phyloP scores from a whole-genome alignment of 139 green algal genomes.

The Coelastrella sp. region DNA sequence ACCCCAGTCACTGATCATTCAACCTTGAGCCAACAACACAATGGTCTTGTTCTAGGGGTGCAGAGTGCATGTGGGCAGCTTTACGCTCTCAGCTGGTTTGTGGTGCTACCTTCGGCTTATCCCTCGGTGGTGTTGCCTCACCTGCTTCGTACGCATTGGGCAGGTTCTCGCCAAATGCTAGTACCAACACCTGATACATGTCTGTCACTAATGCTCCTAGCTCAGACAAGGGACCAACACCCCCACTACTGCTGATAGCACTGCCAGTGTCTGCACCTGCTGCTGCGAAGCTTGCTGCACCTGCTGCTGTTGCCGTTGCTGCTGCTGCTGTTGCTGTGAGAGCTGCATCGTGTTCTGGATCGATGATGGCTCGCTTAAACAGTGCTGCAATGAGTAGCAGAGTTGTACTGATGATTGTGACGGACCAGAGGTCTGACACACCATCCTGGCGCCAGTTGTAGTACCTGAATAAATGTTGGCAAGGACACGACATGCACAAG shows the following conservation, averaged over 20 bases:
- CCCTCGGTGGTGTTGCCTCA: not conserved
- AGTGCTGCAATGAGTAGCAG: conserved; percentile 12
- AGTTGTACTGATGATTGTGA: not conserved
- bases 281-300: not conserved
- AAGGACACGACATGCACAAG: not conserved
- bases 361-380: not conserved
- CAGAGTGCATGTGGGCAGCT: no score
- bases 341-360: not conserved
- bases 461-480: not conserved
- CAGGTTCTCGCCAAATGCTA: conserved; percentile 49
- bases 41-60: no score
- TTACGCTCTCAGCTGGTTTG: no score
- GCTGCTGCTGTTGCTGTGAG: conserved; percentile 13
- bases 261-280: not conserved
- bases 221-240: not conserved
- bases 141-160: not conserved
- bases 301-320: not conserved
- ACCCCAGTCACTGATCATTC: not conserved
- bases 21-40: not conserved
- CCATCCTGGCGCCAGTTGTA: conserved; percentile 41
- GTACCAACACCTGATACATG: conserved; percentile 40
- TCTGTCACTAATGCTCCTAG: not conserved
- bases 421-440: not conserved
- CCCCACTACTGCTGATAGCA: not conserved
- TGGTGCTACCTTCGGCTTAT: not conserved